Percentiles rank a stretch among this genome's conserved stretches.
These are phyloP conservation scores for Aspergillus vadensis DNA, from an alignment of 2,329 filamentous ascomycete genomes.

Conservation along the genomic window DNA sequence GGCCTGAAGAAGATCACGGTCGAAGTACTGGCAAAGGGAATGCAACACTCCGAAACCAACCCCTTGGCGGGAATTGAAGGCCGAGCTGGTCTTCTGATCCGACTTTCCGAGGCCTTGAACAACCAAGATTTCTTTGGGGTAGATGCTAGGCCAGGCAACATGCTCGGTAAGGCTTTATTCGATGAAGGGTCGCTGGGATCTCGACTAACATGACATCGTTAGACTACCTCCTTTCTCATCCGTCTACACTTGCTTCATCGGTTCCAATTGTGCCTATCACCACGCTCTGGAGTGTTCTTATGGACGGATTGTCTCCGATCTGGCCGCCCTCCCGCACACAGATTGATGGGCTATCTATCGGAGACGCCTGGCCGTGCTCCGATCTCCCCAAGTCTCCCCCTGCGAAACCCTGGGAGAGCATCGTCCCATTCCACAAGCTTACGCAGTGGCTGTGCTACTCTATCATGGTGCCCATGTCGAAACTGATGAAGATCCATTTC, in stretches of 20 bases:
- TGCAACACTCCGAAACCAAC: conserved; percentile 82
- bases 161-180: conserved; percentile 69
- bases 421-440: conserved; percentile 89
- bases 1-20: conserved; percentile 74
- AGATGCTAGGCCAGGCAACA: conserved; percentile 84
- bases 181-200: neutral
- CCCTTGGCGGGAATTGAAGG: conserved; percentile 83
- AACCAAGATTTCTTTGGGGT: conserved; percentile 83
- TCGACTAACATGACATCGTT: conserved; percentile 12
- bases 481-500: conserved; percentile 77
- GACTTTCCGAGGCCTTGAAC: conserved; percentile 73
- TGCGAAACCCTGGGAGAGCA: conserved; percentile 72
- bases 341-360: conserved; percentile 82
- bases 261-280: conserved; percentile 84
- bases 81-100: conserved; percentile 74
- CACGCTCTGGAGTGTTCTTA: conserved; percentile 86
- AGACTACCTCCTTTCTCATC: conserved; percentile 93
- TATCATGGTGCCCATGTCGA: conserved; percentile 87
- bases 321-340: conserved; percentile 87
- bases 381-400: conserved; percentile 72
- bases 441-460: conserved; percentile 96
- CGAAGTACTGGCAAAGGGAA: conserved; percentile 72
- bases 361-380: conserved; percentile 91
- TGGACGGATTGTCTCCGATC: conserved; percentile 81
- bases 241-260: conserved; percentile 83